Evolutionary conservation across 495 filamentous ascomycete species (phyloP), one percentile per base, ranked within the genome.

Genomic region (Venustampulla echinocandica): DNA sequence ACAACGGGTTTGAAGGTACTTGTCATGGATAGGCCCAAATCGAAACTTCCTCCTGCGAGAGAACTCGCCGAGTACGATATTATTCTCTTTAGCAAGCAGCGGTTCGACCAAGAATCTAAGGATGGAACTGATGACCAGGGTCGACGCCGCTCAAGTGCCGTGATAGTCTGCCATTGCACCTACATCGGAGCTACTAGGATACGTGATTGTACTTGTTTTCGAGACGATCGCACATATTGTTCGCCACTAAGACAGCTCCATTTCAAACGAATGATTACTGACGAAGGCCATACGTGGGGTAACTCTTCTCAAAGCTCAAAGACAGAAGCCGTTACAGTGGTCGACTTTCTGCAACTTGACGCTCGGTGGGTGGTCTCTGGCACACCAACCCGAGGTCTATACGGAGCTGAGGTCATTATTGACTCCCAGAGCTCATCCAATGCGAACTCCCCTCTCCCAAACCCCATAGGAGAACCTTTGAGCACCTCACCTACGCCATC

Each of bases 281-380:
- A 97, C 45, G 90, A 97, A 71, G 90, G 90, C 1, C 88, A 96
- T 58, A 82, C 75, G 33, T 79, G 94, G 32, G 82, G 83, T 0
- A 75, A 70, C 23, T 64, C 66, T 0, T 68, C 73, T 4, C 61
- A 66, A 14, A 75, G 73, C 11, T 66, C 67, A 27, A 77, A 72
- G 46, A 82, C 76, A 13, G 81, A 84, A 36, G 70, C 88, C 28
- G 74, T 82, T 28, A 68, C 74, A 22, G 72, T 87, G 7, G 66
- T 90, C 0, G 75, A 83, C 17, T 69, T 74, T 38, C 68, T 97
- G 4, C 71, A 76, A 23, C 73, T 87, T 18, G 77, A 87, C 25
- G 74, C 85, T 10, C 77, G 83, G 17, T 97, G 90, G 90, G 75
- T 95, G 13, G 85, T 95, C 2, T 92, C 87, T 1, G 90, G 90